Evolutionary conservation across 176 grass and related monocot species (phyloP).

Genomic region (Pontederia crassipes): DNA sequence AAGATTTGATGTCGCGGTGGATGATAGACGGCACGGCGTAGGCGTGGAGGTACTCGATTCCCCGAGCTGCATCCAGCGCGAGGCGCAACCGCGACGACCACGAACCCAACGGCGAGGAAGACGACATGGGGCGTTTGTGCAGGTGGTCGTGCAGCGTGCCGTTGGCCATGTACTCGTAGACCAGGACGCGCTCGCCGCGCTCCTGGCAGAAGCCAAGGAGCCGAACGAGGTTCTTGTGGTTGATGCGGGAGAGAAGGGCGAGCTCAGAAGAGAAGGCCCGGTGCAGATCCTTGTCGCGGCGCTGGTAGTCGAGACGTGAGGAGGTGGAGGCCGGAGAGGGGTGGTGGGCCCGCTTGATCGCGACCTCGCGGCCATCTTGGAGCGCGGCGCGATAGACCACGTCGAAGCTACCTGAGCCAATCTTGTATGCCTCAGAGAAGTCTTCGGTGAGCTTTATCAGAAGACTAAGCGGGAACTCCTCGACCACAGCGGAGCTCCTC

Average conservation of each 20-base stretch:
- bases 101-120: constrained; percentile 40
- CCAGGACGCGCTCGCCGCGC: constrained; percentile 7
- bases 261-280: constrained; percentile 77
- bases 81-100: constrained; percentile 59
- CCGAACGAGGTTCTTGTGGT: constrained; percentile 18
- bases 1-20: constrained; percentile 91
- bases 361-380: constrained; percentile 53
- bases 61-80: constrained; percentile 80
- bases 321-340: background rate
- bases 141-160: constrained; percentile 25
- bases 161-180: constrained; percentile 12
- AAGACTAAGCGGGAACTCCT: constrained; percentile 48
- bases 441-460: constrained; percentile 38
- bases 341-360: constrained; percentile 62
- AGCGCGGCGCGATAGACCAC: constrained; percentile 68
- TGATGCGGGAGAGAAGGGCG: constrained; percentile 9
- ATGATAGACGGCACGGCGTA: constrained; percentile 91
- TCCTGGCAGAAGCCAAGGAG: constrained; percentile 17
- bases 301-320: background rate
- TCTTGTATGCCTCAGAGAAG: constrained; percentile 45
- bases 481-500: constrained; percentile 24
- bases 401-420: constrained; percentile 79
- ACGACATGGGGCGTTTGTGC: constrained; percentile 16
- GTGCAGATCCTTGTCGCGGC: constrained; percentile 35
- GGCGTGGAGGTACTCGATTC: constrained; percentile 88